Base-by-base conservation (phyloP, 2,329 filamentous ascomycete genomes). In the Aspergillus flavus region DNA sequence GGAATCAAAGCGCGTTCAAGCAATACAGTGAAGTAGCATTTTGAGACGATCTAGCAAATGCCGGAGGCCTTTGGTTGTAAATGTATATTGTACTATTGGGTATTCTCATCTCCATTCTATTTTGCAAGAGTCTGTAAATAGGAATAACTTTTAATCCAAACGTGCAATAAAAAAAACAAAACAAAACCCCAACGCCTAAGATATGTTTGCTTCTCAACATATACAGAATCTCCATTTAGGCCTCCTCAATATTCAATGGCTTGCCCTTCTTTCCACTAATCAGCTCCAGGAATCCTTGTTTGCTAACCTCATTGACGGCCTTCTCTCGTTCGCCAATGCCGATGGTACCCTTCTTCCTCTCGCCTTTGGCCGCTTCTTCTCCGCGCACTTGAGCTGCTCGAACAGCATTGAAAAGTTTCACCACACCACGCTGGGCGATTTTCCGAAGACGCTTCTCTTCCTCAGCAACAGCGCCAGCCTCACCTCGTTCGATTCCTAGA, bases 391-490 rank as follows among this genome's bases (percentile, higher is more conserved):
- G 95, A 16, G 95, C 94, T 26, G 92, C 92, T 52, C 94, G 85
- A 36, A 99, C 93, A 0, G 95, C 95, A 77, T 98, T 97, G 81
- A 99, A 99, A 63, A 99, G 83, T 83, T 94, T 96, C 28, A 98
- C 90, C 46, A 99, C 95, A 86, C 94, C 94, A 60, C 93, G 86
- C 79, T 97, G 93, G 52, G 94, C 94, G 56, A 92, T 93, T 82
- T 96, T 95, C 72, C 91, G 88, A 73, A 98, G 78, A 67, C 87
- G 84, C 80, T 89, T 90, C 83, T 98, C 94, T 71, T 89, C 86
- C 73, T 91, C 92, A 19, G 84, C 79, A 9, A 87, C 82, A 4
- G 80, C 79, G 6, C 84, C 86, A 5, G 80, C 80, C 66, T 84
- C 82, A 5, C 75, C 79, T 30, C 84, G 80, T 70, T 86, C 82